Evolutionary conservation across 345 rosid species (phyloP), one percentile per base, ranked within the genome.

Genomic region (Microthlaspi erraticum): DNA sequence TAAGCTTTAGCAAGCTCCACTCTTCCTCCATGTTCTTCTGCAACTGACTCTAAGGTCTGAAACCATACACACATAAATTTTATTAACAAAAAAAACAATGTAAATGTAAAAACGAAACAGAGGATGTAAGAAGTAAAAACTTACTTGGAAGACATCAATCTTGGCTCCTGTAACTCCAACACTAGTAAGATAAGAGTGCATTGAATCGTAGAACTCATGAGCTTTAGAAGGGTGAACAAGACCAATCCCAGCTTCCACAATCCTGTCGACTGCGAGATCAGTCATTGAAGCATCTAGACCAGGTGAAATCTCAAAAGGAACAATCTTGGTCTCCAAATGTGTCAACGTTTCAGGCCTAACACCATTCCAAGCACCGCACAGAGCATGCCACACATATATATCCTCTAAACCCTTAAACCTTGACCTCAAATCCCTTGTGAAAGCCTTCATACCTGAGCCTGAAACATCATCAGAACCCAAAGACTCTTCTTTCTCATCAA

Each of bases 361-460:
- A 70, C 98, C 97, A 58, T 84, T 90, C 98, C 98, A 92, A 12
- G 90, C 93, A 44, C 98, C 98, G 61, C 95, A 88, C 0, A 92
- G 86, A 19, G 96, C 91, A 52, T 90, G 95, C 93, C 97, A 90
- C 56, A 90, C 91, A 14, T 70, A 76, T 18, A 76, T 84, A 44
- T 88, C 93, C 70, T 90, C 91, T 68, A 90, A 73, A 18, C 85
- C 81, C 64, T 81, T 79, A 65, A 90, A 92, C 45, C 74, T 80
- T 20, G 55, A 53, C 73, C 91, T 90, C 75, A 92, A 75, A 73
- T 92, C 97, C 42, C 70, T 72, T 8, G 85, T 78, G 65, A 92
- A 84, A 16, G 89, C 92, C 76, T 76, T 70, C 80, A 92, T 49
- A 17, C 95, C 97, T 36, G 57, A 50, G 6, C 62, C 68, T 5